Conservation (phyloP, 768 basidiomycete species). For the Trametes maxima region DNA sequence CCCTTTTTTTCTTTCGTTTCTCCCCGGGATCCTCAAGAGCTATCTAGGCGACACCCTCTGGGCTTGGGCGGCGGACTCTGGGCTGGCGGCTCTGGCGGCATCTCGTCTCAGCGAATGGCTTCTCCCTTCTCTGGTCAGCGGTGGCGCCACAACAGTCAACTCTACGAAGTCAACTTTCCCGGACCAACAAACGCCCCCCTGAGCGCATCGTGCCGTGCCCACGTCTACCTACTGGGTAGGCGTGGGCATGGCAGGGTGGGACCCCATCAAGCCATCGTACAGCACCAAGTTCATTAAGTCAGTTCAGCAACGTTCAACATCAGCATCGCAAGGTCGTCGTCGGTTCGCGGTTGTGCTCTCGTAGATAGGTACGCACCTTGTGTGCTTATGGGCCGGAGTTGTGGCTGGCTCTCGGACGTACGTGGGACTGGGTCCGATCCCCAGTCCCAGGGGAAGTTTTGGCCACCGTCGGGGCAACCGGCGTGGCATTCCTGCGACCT, state of each 20-base stretch:
- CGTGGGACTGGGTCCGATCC: constrained; percentile 11
- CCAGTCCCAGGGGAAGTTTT: constrained; percentile 21
- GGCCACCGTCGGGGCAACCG: constrained; percentile 20
- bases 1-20: neutral
- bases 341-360: neutral
- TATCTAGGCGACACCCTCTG: neutral
- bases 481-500: constrained; percentile 20
- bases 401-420: constrained; percentile 17
- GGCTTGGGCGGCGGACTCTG: neutral
- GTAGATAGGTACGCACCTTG: neutral
- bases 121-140: neutral
- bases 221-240: neutral
- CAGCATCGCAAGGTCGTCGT: neutral
- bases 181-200: too few relatives aligned
- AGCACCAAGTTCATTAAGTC: too few relatives aligned
- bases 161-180: too few relatives aligned
- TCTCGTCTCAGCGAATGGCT: neutral
- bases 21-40: neutral
- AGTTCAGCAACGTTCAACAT: too few relatives aligned
- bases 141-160: neutral
- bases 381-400: constrained; percentile 11
- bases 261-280: too few relatives aligned
- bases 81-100: too few relatives aligned
- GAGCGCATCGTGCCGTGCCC: too few relatives aligned
- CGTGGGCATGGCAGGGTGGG: neutral